A percentile compares a stretch with the other conserved stretches of the same genome.
These are phyloP conservation scores for Puccinia triticina DNA, from an alignment of 1,284 basidiomycete species.

Conservation along the genomic window DNA sequence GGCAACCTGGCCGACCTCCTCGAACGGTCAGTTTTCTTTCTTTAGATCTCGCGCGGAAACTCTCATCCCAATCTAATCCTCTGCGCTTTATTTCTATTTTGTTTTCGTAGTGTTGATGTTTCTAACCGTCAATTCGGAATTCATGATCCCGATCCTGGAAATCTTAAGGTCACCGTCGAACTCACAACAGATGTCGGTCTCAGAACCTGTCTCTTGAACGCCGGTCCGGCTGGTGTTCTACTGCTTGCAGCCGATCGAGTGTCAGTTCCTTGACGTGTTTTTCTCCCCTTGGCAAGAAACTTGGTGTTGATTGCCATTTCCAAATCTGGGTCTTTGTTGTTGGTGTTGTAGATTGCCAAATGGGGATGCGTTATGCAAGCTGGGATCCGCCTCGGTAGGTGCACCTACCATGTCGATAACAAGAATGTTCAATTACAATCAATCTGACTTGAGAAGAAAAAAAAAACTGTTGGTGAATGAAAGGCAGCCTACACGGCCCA, in stretches of 20 bases:
- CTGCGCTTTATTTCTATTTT: not conserved
- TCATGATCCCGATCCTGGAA: not conserved
- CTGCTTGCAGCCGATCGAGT: conserved; percentile 44
- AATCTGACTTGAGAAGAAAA: not conserved
- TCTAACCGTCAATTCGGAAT: not conserved
- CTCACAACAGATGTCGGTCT: conserved; percentile 35
- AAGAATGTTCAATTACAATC: not conserved
- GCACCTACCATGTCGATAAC: not conserved
- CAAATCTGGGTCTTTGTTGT: not conserved
- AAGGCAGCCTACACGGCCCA: conserved; percentile 44
- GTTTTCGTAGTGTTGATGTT: conserved; percentile 11
- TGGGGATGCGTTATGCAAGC: conserved; percentile 46
- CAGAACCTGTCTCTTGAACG: conserved; percentile 6
- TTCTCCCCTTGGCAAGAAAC: not conserved
- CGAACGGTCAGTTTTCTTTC: conserved; percentile 15
- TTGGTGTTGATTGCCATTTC: not conserved
- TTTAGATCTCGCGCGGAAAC: not conserved
- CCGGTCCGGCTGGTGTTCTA: not conserved
- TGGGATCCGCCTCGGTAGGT: conserved; percentile 31
- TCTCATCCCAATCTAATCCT: conserved; percentile 1
- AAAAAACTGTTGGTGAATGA: no score
- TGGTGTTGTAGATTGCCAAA: conserved; percentile 29
- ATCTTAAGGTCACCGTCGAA: conserved; percentile 19
- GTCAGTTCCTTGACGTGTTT: conserved; percentile 17
- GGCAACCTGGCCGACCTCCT: conserved; percentile 35